Evolutionary conservation across 345 rosid species (phyloP), one percentile per base, ranked within the genome.

Genomic region (Adansonia digitata): DNA sequence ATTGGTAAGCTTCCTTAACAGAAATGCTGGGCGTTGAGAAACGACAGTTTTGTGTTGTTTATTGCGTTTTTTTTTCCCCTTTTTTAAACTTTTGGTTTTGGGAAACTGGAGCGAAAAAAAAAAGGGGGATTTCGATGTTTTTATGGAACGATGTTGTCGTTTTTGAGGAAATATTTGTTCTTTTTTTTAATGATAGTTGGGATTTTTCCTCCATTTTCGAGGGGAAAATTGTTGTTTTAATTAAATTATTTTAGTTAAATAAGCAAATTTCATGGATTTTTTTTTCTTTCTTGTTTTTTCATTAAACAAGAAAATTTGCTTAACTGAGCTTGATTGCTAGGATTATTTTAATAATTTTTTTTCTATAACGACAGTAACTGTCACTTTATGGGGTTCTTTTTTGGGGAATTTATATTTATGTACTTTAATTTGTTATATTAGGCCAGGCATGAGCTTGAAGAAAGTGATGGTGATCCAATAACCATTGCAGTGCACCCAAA

Each of bases 401-500:
- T 35, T 61, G 51, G 39, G 51, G 39, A 42, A 20, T 35, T 29
- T 12, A 9, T 69, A 6, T 31, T n/a, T 56, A 52, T 26, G 26
- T 53, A 12, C 20, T 37, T 55, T n/a, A 8, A 8, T 55, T 55
- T 71, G n/a, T 39, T 31, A 17, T 64, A 72, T 35, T 56, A 95
- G 99, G 92, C 84, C 26, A 81, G 78, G 14, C 86, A 87, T 53
- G 88, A 84, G 77, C 77, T 95, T 26, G 85, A 95, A 57, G 94
- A 89, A 74, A 80, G 73, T 69, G 97, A 92, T 35, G 98, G 98
- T 39, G 90, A 89, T 56, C 94, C 88, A 5, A 73, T 89, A 68
- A 51, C 89, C 18, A 82, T 92, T 63, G 82, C 88, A 15, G 98
- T 91, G 73, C 94, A 94, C 78, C 97, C 97, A 9, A 90, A 84